Evolutionary conservation across 164 flowering plant species (phyloP).

Genomic region (Vitis rotundifolia): DNA sequence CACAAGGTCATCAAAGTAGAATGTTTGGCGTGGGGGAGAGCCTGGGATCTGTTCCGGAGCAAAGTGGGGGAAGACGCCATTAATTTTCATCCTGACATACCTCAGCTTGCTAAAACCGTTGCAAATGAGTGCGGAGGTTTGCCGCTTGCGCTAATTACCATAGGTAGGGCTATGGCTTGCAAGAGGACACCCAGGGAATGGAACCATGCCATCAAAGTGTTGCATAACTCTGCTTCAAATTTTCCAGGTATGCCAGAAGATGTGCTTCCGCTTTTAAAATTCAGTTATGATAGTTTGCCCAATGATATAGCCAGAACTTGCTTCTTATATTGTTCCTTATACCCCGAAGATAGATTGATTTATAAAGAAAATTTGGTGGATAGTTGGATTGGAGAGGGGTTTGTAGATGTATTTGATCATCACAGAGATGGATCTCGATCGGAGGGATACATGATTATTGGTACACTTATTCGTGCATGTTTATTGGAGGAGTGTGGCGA

Average conservation of each 20-base stretch:
- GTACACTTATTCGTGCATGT: not conserved
- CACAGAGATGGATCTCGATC: not conserved
- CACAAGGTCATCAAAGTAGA: too few relatives aligned
- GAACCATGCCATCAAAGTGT: too few relatives aligned
- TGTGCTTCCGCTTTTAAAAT: constrained; percentile 1
- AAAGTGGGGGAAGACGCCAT: too few relatives aligned
- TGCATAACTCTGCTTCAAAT: too few relatives aligned
- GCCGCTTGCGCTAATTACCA: too few relatives aligned
- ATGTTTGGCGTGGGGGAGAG: too few relatives aligned
- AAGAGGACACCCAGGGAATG: too few relatives aligned
- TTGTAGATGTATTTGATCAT: not conserved
- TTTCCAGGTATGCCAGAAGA: not conserved
- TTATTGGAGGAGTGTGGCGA: not conserved
- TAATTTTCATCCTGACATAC: too few relatives aligned
- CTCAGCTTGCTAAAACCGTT: too few relatives aligned
- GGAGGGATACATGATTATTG: not conserved
- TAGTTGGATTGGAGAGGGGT: constrained; percentile 1
- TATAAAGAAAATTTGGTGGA: not conserved
- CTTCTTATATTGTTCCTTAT: constrained; percentile 3
- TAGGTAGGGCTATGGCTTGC: too few relatives aligned
- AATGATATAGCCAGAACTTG: constrained; percentile 7
- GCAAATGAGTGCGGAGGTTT: too few relatives aligned
- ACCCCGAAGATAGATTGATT: not conserved
- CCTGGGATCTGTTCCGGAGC: too few relatives aligned
- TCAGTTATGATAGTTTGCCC: constrained; percentile 8